Evolutionary conservation across 176 grass and related monocot species (phyloP), one percentile per base, ranked within the genome.

Genomic region (Bolboschoenus planiculmis): DNA sequence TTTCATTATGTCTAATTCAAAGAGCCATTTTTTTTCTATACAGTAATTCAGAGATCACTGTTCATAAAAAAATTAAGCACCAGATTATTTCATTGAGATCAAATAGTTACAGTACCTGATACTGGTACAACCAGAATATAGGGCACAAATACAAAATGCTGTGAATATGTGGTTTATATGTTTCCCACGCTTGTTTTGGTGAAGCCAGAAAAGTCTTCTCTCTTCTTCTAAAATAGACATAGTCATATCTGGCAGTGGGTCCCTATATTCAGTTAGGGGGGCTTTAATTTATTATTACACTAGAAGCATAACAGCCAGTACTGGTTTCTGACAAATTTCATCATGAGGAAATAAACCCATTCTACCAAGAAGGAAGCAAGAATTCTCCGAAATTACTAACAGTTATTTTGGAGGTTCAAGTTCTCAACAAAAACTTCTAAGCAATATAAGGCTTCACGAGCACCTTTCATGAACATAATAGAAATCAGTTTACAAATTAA

Each of bases 141-240:
- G n/a, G n/a, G n/a, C n/a, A n/a, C n/a, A n/a, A n/a, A n/a, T n/a
- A n/a, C n/a, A n/a, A n/a, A n/a, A n/a, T n/a, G n/a, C n/a, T n/a
- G n/a, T n/a, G n/a, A n/a, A n/a, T n/a, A n/a, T 8, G n/a, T 23
- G 20, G 7, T 57, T 57, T 57, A 57, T n/a, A 57, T 57, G 55
- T 8, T 57, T 57, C 13, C 23, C 91, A 88, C 94, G 91, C 26
- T 83, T 97, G 57, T 62, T 91, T 83, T 85, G 88, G 84, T 93
- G 89, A 57, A 94, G 75, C 81, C 75, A 89, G 88, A 94, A 94
- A 84, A 94, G 86, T 78, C 74, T 92, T 48, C 89, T 87, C 53
- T 89, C 91, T 83, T 97, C 89, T 51, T 97, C 75, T 72, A 97
- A 80, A 75, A 92, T 87, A 70, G 43, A 42, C 65, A 23, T n/a